Percentiles rank a stretch among this genome's conserved stretches.
phyloP scores from a whole-genome alignment of 176 grass and related monocot genomes.

The Zoysia pacifica region DNA sequence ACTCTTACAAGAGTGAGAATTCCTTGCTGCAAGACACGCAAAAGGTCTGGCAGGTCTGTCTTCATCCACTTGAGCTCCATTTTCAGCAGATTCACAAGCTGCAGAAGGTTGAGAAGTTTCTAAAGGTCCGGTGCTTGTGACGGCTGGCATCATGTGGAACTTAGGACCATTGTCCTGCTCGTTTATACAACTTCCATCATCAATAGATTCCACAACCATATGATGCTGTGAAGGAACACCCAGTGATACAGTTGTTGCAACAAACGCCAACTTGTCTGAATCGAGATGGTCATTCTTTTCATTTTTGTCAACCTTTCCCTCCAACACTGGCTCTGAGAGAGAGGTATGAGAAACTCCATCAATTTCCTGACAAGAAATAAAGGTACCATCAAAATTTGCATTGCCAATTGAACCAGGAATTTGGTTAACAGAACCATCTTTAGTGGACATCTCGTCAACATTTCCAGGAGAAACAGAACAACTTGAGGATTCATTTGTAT shows the following conservation, averaged over 20 bases:
- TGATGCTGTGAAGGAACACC: conserved; percentile 30
- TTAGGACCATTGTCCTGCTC: background rate
- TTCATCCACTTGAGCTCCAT: conserved; percentile 30
- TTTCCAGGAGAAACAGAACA: conserved; percentile 32
- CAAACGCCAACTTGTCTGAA: conserved; percentile 25
- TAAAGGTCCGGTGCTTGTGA: conserved; percentile 22
- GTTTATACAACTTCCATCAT: conserved; percentile 28
- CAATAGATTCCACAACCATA: conserved; percentile 23
- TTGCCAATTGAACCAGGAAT: conserved; percentile 4
- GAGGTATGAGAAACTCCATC: conserved; percentile 23
- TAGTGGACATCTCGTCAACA: conserved; percentile 27
- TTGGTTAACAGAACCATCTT: conserved; percentile 20
- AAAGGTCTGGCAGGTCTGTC: conserved; percentile 31
- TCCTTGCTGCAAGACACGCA: conserved; percentile 41
- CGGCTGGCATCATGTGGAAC: background rate
- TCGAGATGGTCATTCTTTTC: conserved; percentile 5
- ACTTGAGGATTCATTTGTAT: conserved; percentile 15
- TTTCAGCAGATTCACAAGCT: conserved; percentile 19
- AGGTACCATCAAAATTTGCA: conserved; percentile 27
- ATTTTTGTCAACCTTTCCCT: conserved; percentile 30
- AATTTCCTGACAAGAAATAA: conserved; percentile 34
- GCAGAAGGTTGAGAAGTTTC: conserved; percentile 31
- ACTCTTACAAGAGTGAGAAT: conserved; percentile 23
- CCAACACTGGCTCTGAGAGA: conserved; percentile 33
- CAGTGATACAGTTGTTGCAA: conserved; percentile 11